Evolutionary conservation across 2,329 filamentous ascomycete species (phyloP).

Genomic region (Aspergillus transmontanensis): DNA sequence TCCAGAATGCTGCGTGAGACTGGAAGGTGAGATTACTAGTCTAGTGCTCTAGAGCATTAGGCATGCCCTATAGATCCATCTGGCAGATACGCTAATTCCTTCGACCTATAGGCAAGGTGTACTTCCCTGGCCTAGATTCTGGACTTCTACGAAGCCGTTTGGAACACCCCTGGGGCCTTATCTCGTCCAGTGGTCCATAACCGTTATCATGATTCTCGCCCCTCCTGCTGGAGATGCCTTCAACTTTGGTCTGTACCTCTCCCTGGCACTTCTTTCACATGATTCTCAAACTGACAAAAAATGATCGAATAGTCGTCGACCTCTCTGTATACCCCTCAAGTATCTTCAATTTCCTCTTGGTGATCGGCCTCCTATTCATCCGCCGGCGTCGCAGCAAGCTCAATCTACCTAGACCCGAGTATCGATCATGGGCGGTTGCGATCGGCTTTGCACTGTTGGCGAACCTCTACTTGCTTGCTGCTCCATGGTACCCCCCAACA

Average conservation of each 20-base stretch:
- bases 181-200: conserved; percentile 59
- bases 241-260: conserved; percentile 51
- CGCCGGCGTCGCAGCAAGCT: conserved; percentile 57
- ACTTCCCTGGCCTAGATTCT: conserved; percentile 61
- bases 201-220: conserved; percentile 61
- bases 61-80: background rate
- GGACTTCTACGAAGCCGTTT: conserved; percentile 65
- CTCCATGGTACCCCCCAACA: conserved; percentile 72
- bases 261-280: background rate
- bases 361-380: conserved; percentile 60
- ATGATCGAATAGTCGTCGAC: conserved; percentile 54
- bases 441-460: conserved; percentile 63
- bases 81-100: background rate
- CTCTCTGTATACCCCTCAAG: conserved; percentile 61
- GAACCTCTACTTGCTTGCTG: conserved; percentile 65
- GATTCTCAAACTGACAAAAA: background rate
- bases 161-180: conserved; percentile 65
- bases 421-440: conserved; percentile 61
- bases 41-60: background rate
- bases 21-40: conserved; percentile 44
- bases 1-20: conserved; percentile 63
- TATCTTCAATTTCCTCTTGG: conserved; percentile 61
- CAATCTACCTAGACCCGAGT: conserved; percentile 53
- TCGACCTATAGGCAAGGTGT: conserved; percentile 57
- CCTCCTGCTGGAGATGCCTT: conserved; percentile 67